Percentiles rank a stretch among this genome's conserved stretches.
Evolutionary conservation across 768 basidiomycete genomes (phyloP).

Genomic region (Russula olivacea): DNA sequence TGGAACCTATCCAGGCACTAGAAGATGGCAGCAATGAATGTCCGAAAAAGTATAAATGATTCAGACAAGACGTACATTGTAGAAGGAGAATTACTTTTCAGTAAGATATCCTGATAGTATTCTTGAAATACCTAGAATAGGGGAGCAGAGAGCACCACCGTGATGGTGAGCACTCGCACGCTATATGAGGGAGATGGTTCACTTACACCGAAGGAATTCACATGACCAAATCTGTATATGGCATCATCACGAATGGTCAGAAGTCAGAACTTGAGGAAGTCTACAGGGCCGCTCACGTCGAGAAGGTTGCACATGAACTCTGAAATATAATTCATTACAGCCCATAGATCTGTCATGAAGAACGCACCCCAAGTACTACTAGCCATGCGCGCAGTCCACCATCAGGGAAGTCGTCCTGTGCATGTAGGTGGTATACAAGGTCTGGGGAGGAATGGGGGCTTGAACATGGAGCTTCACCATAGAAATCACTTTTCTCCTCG

Average conservation of each 20-base stretch:
- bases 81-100: constrained; percentile 50
- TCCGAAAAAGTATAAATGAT: background rate
- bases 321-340: constrained; percentile 1
- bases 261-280: background rate
- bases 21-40: background rate
- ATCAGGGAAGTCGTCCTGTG: constrained; percentile 34
- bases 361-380: constrained; percentile 39
- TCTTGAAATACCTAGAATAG: constrained; percentile 57
- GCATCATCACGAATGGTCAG: background rate
- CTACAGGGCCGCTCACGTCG: constrained; percentile 34
- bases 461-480: background rate
- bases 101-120: constrained; percentile 56
- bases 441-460: background rate
- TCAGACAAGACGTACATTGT: constrained; percentile 43
- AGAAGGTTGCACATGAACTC: constrained; percentile 36
- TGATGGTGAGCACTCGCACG: background rate
- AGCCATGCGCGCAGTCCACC: constrained; percentile 43
- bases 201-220: constrained; percentile 71
- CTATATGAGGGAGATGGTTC: background rate
- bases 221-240: constrained; percentile 50
- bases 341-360: background rate
- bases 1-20: constrained; percentile 77
- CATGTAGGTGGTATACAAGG: background rate
- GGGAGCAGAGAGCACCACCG: background rate
- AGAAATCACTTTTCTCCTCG: background rate